Evolutionary conservation across 176 grass and related monocot genomes (phyloP).

Genomic region (Zizania latifolia): DNA sequence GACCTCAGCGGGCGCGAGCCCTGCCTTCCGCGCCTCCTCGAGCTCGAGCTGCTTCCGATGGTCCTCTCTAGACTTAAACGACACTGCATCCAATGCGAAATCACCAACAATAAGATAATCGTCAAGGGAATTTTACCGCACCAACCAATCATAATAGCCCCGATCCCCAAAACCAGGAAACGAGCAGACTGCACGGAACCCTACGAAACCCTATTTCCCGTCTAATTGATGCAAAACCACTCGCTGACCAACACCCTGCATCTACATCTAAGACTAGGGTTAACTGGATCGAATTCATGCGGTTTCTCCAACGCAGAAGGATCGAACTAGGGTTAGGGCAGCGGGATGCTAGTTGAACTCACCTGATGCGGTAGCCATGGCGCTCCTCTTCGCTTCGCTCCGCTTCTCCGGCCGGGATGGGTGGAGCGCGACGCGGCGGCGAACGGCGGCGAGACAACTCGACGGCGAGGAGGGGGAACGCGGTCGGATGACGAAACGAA

Average conservation of each 20-base stretch:
- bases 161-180: slow-evolving; percentile 2
- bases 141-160: not conserved
- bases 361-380: slow-evolving; percentile 66
- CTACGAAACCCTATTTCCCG: not conserved
- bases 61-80: slow-evolving; percentile 89
- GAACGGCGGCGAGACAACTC: not conserved
- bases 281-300: slow-evolving; percentile 1
- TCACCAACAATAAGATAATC: not conserved
- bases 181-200: not conserved
- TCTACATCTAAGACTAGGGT: not conserved
- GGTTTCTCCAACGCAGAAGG: not conserved
- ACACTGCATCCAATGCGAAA: slow-evolving; percentile 30
- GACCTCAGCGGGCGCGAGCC: slow-evolving; percentile 73
- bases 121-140: not conserved
- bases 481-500: not conserved
- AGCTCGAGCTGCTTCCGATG: slow-evolving; percentile 91
- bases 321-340: not conserved
- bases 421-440: not conserved
- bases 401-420: not conserved
- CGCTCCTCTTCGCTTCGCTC: not conserved
- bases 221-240: not conserved
- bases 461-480: not conserved
- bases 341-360: not conserved
- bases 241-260: too few species aligned
- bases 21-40: slow-evolving; percentile 87